phyloP scores from a whole-genome alignment of 179 eudicot genomes.

The Beta corolliflora region DNA sequence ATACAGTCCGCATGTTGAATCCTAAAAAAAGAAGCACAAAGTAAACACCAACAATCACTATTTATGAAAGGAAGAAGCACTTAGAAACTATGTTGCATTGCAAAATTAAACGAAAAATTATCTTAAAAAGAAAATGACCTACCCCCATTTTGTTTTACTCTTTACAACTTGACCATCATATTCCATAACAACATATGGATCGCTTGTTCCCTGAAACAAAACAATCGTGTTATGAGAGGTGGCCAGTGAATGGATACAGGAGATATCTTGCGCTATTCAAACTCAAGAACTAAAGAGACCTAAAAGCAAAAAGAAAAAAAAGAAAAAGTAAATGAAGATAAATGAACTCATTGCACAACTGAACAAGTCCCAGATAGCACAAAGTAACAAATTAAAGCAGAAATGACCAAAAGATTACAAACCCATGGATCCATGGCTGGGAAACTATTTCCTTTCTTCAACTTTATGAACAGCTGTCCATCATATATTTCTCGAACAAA shows the following conservation, averaged over 20 bases:
- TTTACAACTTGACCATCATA: slow-evolving; percentile 77
- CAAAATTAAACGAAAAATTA: neutral
- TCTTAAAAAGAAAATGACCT: slow-evolving; percentile 32
- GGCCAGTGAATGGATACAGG: neutral
- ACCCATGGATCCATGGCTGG: slow-evolving; percentile 99
- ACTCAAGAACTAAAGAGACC: neutral
- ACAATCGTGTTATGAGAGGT: slow-evolving; percentile 1
- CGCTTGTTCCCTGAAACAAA: slow-evolving; percentile 86
- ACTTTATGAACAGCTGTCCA: slow-evolving; percentile 80
- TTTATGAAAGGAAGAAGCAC: neutral
- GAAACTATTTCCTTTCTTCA: slow-evolving; percentile 73
- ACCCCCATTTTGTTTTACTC: slow-evolving; percentile 96
- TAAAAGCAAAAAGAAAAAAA: too few species aligned
- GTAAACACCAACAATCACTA: slow-evolving; percentile 14
- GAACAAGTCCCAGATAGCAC: neutral
- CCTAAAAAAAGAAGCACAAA: slow-evolving; percentile 1
- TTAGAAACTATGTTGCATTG: neutral
- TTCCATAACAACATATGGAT: slow-evolving; percentile 89
- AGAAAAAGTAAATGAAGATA: slow-evolving; percentile 9
- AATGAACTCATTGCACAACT: neutral
- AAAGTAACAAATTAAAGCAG: neutral
- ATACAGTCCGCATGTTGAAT: neutral
- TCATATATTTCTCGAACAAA: slow-evolving; percentile 90
- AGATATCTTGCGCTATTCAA: slow-evolving; percentile 1
- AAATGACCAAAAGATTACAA: slow-evolving; percentile 30